These are phyloP conservation scores for Agrocybe pediades DNA, from an alignment of 768 basidiomycete species.

Conservation along the genomic window DNA sequence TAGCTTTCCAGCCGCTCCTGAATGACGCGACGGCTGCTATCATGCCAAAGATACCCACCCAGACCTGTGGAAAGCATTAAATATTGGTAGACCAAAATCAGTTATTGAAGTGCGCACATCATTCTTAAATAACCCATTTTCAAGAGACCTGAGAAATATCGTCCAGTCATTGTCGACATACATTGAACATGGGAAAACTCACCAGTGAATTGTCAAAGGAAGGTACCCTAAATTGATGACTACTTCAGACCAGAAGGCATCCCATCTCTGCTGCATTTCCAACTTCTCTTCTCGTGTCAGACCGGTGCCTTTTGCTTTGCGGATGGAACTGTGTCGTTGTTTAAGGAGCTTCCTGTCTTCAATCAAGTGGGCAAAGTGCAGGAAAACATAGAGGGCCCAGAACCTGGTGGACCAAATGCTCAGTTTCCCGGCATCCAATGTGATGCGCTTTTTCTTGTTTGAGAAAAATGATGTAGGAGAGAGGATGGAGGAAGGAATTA, in stretches of 20 bases:
- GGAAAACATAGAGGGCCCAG: conserved; percentile 78
- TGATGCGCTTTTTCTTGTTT: conserved; percentile 40
- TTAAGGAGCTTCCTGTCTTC: conserved; percentile 67
- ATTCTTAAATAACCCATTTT: conserved; percentile 66
- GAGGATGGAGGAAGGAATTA: conserved; percentile 59
- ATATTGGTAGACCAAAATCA: conserved; percentile 4
- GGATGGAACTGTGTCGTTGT: conserved; percentile 53
- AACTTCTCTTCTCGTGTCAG: conserved; percentile 50
- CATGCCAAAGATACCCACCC: conserved; percentile 43
- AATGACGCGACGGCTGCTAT: conserved; percentile 63
- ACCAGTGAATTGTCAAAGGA: conserved; percentile 89
- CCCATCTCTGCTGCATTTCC: conserved; percentile 61
- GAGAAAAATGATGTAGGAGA: conserved; percentile 45
- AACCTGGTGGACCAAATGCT: conserved; percentile 76
- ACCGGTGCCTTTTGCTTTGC: conserved; percentile 56
- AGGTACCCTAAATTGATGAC: conserved; percentile 74
- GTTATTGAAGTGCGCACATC: conserved; percentile 44
- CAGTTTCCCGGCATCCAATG: conserved; percentile 48
- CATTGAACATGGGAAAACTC: conserved; percentile 17
- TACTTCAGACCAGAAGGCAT: conserved; percentile 70
- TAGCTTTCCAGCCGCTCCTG: conserved; percentile 73
- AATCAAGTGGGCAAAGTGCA: conserved; percentile 73
- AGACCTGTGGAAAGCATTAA: conserved; percentile 29
- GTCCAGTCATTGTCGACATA: background rate
- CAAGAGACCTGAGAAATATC: conserved; percentile 56